A percentile compares a stretch with the other conserved stretches of the same genome.
These are phyloP conservation scores for Porcisia deanei DNA, from an alignment of 208 protist genomes.

Conservation along the genomic window DNA sequence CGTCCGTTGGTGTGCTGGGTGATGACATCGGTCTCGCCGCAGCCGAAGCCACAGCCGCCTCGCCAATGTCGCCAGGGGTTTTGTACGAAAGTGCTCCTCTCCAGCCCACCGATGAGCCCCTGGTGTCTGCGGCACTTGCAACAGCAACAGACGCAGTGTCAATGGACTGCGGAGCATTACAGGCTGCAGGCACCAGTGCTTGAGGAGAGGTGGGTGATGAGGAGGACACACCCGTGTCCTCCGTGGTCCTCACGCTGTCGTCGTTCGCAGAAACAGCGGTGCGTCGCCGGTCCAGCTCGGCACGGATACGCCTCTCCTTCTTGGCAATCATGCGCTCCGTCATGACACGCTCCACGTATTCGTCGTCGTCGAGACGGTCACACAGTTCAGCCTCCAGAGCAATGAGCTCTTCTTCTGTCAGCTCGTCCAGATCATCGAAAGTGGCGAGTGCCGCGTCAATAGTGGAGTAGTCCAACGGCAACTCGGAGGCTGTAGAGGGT, in stretches of 20 bases:
- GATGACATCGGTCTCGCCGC: background rate
- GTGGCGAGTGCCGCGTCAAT: slow-evolving; percentile 43
- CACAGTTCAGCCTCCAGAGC: slow-evolving; percentile 72
- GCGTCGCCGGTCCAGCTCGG: slow-evolving; percentile 35
- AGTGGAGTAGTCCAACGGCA: slow-evolving; percentile 12
- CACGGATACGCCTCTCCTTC: slow-evolving; percentile 70
- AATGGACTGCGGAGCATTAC: background rate
- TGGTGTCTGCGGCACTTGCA: background rate
- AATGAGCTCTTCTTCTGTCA: slow-evolving; percentile 84
- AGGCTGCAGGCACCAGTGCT: background rate
- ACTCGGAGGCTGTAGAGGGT: background rate
- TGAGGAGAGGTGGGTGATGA: background rate
- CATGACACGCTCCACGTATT: slow-evolving; percentile 75
- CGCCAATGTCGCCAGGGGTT: slow-evolving; percentile 50
- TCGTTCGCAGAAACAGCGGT: slow-evolving; percentile 2
- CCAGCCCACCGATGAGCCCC: background rate
- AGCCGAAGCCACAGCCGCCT: no score
- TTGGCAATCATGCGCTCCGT: slow-evolving; percentile 82
- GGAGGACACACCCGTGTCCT: background rate
- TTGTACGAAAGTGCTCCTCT: background rate
- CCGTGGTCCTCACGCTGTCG: background rate
- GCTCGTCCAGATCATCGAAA: slow-evolving; percentile 75
- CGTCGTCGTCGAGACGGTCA: slow-evolving; percentile 71
- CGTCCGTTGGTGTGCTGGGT: background rate
- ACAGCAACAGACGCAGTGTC: background rate